A percentile compares a stretch with the other conserved stretches of the same genome.
Evolutionary conservation across 2,329 filamentous ascomycete species (phyloP).

Genomic region (Neurospora crassa): DNA sequence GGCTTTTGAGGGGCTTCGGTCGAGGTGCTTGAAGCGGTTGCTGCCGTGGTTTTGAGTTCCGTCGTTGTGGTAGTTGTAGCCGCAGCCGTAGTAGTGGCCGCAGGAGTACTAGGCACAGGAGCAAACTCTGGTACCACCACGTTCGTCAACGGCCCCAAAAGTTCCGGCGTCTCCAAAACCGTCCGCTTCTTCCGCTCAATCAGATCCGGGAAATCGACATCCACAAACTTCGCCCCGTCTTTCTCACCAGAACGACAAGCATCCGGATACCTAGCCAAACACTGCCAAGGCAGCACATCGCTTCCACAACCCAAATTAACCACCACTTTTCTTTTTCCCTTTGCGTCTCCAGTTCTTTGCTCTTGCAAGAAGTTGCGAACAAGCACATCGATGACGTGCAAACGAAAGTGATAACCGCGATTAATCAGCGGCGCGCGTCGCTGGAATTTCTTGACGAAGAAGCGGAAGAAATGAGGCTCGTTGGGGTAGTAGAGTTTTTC

Average conservation of each 20-base stretch:
- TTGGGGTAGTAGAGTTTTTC: conserved; percentile 72
- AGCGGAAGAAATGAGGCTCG: conserved; percentile 75
- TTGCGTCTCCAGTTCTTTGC: conserved; percentile 17
- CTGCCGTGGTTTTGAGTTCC: background rate
- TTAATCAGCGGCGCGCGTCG: conserved; percentile 83
- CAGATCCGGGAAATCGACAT: conserved; percentile 77
- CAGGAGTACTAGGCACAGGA: background rate
- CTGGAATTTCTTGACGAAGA: conserved; percentile 79
- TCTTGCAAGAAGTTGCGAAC: conserved; percentile 63
- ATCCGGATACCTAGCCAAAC: conserved; percentile 55
- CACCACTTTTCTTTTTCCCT: conserved; percentile 57
- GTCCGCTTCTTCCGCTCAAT: conserved; percentile 64
- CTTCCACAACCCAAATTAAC: conserved; percentile 86
- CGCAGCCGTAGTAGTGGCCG: background rate
- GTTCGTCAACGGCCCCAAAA: conserved; percentile 40
- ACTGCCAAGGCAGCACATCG: conserved; percentile 81
- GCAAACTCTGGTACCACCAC: conserved; percentile 22
- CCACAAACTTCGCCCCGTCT: conserved; percentile 55
- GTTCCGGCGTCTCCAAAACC: conserved; percentile 52
- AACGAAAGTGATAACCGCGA: conserved; percentile 77
- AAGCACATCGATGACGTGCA: conserved; percentile 69
- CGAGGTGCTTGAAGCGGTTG: conserved; percentile 12
- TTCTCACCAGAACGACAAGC: conserved; percentile 34
- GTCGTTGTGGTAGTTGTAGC: background rate
- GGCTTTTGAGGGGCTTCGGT: conserved; percentile 23